These are phyloP conservation scores for Pseudonitzschia pungens DNA, from an alignment of 108 stramenopile genomes.

Conservation along the genomic window DNA sequence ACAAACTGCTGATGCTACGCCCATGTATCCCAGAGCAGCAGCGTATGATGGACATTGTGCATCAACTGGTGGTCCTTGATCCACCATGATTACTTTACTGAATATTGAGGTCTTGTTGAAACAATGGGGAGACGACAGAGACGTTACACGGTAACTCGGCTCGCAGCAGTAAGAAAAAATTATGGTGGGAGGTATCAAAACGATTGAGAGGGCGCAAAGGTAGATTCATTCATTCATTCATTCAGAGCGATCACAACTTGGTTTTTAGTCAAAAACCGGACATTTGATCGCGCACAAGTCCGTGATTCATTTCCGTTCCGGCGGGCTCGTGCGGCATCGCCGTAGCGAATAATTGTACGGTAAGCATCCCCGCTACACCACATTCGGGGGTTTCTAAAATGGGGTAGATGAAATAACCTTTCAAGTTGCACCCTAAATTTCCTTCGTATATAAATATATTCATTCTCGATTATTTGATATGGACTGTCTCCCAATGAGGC, in stretches of 20 bases:
- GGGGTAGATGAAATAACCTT: neutral
- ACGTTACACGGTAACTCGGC: too few relatives aligned
- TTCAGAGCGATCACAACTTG: neutral
- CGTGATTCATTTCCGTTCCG: neutral
- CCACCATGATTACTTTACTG: slow-evolving; percentile 37
- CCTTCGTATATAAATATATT: neutral
- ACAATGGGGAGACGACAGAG: neutral
- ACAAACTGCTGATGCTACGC: slow-evolving; percentile 74
- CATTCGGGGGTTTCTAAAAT: too few relatives aligned
- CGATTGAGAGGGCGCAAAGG: neutral
- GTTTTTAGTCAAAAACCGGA: neutral
- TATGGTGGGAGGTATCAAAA: neutral
- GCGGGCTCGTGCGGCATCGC: neutral
- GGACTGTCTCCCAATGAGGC: neutral
- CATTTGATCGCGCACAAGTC: neutral
- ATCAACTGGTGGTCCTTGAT: slow-evolving; percentile 35
- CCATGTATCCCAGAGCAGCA: slow-evolving; percentile 66
- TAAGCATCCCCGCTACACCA: too few relatives aligned
- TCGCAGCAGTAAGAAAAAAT: neutral
- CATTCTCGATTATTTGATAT: neutral
- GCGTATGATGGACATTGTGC: slow-evolving; percentile 82
- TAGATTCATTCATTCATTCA: neutral
- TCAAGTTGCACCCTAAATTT: neutral
- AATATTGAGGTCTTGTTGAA: neutral
- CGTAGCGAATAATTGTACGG: neutral